Conservation (phyloP, 495 filamentous ascomycete species). For the Hypoxylon lienhwacheense region DNA sequence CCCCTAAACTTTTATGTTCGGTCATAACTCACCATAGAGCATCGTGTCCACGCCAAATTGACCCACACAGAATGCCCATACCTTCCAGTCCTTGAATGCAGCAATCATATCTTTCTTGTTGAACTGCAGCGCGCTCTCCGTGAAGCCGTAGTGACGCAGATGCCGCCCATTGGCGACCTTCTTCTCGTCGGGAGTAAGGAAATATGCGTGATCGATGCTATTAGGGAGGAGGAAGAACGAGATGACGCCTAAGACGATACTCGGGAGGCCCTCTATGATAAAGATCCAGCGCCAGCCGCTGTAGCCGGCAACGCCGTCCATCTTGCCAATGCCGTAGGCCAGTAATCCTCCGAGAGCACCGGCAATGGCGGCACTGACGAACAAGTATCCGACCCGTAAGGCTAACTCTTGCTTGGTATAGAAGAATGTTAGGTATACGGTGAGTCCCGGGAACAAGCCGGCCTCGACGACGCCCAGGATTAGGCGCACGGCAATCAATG, state of each 20-base stretch:
- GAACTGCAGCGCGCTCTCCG: slow-evolving; percentile 62
- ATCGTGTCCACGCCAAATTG: slow-evolving; percentile 73
- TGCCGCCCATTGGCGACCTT: slow-evolving; percentile 50
- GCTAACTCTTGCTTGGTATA: slow-evolving; percentile 75
- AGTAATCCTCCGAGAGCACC: slow-evolving; percentile 76
- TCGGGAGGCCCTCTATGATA: slow-evolving; percentile 74
- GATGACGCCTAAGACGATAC: slow-evolving; percentile 61
- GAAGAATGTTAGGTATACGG: slow-evolving; percentile 73
- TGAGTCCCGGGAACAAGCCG: slow-evolving; percentile 70
- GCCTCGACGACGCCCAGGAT: slow-evolving; percentile 67
- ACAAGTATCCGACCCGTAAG: slow-evolving; percentile 73
- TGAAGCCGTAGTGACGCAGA: slow-evolving; percentile 58
- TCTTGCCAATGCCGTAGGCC: slow-evolving; percentile 71
- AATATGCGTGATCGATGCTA: slow-evolving; percentile 62
- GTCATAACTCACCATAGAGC: slow-evolving; percentile 68
- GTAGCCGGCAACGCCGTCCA: slow-evolving; percentile 67
- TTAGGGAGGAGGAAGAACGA: slow-evolving; percentile 68
- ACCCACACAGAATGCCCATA: slow-evolving; percentile 65
- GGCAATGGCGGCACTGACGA: slow-evolving; percentile 73
- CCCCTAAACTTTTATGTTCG: background rate
- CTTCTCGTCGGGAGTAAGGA: slow-evolving; percentile 63
- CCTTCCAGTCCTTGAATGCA: slow-evolving; percentile 63
- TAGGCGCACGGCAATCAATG: slow-evolving; percentile 55
- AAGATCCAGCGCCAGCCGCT: slow-evolving; percentile 67
- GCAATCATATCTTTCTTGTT: slow-evolving; percentile 51